phyloP scores from a whole-genome alignment of 768 basidiomycete species.

The Xerocomus brunneocitrinus region DNA sequence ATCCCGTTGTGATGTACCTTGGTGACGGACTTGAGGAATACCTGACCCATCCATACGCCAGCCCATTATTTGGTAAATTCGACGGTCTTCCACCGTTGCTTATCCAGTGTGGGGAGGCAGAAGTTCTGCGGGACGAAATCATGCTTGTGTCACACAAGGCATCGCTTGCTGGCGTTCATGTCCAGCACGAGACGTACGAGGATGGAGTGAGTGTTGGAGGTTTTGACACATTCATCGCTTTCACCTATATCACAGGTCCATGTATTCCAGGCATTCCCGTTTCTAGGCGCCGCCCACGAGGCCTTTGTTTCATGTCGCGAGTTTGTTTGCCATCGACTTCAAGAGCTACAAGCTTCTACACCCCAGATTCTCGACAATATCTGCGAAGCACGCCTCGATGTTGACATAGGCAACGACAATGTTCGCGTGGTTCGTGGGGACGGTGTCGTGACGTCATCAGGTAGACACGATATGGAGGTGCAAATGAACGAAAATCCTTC shows the following conservation, averaged over 20 bases:
- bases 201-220: constrained; percentile 63
- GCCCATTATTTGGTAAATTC: constrained; percentile 90
- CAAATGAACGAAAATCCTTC: constrained; percentile 28
- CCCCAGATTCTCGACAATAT: constrained; percentile 49
- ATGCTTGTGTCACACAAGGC: constrained; percentile 93
- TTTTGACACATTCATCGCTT: neutral
- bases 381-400: constrained; percentile 57
- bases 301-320: constrained; percentile 68
- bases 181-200: constrained; percentile 84
- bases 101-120: constrained; percentile 89
- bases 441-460: constrained; percentile 50
- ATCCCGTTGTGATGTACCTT: constrained; percentile 92
- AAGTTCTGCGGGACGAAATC: constrained; percentile 93
- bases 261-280: constrained; percentile 88
- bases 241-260: constrained; percentile 53
- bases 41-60: constrained; percentile 94
- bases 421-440: constrained; percentile 71
- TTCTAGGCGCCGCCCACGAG: constrained; percentile 58
- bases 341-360: constrained; percentile 44
- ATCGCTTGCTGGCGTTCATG: constrained; percentile 75
- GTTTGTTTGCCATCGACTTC: constrained; percentile 61
- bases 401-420: constrained; percentile 66
- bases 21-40: constrained; percentile 77
- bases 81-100: constrained; percentile 82
- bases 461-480: constrained; percentile 39